Percentiles rank a stretch among this genome's conserved stretches.
Evolutionary conservation across 352 stramenopile species (phyloP).

Genomic region (Phytophthora melonis): DNA sequence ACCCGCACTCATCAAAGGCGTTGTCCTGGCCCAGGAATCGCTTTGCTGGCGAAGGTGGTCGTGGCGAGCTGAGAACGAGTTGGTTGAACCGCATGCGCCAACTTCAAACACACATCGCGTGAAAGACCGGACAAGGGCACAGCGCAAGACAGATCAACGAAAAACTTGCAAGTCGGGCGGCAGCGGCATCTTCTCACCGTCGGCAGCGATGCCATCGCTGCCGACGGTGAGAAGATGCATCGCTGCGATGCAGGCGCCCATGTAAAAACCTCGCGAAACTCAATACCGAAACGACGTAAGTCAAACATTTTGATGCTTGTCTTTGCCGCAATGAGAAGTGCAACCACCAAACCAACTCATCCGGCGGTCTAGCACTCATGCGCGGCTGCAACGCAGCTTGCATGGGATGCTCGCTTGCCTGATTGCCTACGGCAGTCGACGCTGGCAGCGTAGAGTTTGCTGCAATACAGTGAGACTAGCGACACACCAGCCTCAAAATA

Average conservation of each 20-base stretch:
- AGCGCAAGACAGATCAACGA: background rate
- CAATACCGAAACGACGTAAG: background rate
- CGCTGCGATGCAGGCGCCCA: background rate
- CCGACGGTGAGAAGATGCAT: no score
- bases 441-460: background rate
- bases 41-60: background rate
- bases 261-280: background rate
- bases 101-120: conserved; percentile 6
- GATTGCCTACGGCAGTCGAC: background rate
- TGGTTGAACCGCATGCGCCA: background rate
- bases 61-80: background rate
- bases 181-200: background rate
- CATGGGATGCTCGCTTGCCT: background rate
- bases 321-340: background rate
- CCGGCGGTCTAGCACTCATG: background rate
- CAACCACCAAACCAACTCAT: background rate
- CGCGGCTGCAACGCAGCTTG: no score
- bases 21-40: background rate
- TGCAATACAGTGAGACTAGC: no score
- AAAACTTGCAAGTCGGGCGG: background rate
- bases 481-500: no score
- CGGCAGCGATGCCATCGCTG: no score
- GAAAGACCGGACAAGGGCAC: background rate
- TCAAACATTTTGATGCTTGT: background rate
- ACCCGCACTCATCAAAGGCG: background rate